Evolutionary conservation across 2,329 filamentous ascomycete genomes (phyloP), one percentile per base, ranked within the genome.

Genomic region (Alternaria consortialis): DNA sequence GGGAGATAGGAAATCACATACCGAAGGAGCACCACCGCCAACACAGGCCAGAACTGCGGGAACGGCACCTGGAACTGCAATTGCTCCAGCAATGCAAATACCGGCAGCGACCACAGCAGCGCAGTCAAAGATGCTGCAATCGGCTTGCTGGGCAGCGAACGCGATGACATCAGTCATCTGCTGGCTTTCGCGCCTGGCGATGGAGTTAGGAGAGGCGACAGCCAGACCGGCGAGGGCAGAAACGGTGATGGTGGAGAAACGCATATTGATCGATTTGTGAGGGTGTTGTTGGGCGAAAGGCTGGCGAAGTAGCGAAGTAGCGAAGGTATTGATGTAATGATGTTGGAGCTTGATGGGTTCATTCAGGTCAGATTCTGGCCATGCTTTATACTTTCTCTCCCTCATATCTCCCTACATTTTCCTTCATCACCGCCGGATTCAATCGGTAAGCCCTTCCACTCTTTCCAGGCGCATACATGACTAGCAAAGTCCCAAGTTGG

Each of bases 181-280:
- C 36, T 65, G 56, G 32, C 44, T 56, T 36, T 59, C 56, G 13
- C 36, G 57, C 37, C 46, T 53, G 29, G 52, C 46, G 40, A 65
- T 31, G 47, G 57, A 48, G 48, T 53, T 39, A 23, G 63, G 50
- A 34, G 62, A 52, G 23, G 62, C 58, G 31, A 39, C 43, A 17
- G 56, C 56, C 44, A 58, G 48, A 25, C 61, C 57, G 23, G 36
- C 29, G 51, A 66, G 48, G 47, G 60, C 50, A 25, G 58, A 42
- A 29, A 63, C 40, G 48, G 54, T 43, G 39, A 58, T 42, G 43
- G 50, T 50, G 55, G 64, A 55, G 52, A 62, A 64, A 56, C 51
- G 58, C 62, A 64, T 61, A 25, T 31, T 58, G 36, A 50, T 37
- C 56, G 43, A 32, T 12, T 46, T 29, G 32, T 39, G 29, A 17